Percentiles rank a stretch among this genome's conserved stretches.
phyloP scores from a whole-genome alignment of 129 eudicot species.

The Chrysanthemum lavandulifolium region DNA sequence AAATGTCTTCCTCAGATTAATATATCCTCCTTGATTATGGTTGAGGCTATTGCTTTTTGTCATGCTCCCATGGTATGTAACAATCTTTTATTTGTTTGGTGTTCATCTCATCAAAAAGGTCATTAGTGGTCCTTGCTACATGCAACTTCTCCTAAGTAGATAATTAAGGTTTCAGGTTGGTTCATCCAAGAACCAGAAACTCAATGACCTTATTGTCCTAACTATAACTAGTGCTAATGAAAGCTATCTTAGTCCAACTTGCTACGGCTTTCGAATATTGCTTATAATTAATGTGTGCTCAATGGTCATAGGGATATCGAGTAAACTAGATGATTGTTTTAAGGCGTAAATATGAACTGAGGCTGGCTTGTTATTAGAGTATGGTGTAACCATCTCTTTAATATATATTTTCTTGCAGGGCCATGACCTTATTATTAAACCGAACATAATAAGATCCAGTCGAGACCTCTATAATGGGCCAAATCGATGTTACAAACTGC shows the following conservation, averaged over 20 bases:
- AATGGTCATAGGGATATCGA: too few species aligned
- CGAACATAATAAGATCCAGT: conserved; percentile 26
- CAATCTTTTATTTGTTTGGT: background rate
- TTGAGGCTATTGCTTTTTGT: conserved; percentile 46
- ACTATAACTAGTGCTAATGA: too few species aligned
- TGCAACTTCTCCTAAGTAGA: too few species aligned
- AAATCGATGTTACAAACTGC: conserved; percentile 29
- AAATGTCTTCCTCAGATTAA: conserved; percentile 11
- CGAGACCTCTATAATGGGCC: conserved; percentile 28
- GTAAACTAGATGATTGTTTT: background rate
- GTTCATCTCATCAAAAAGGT: background rate
- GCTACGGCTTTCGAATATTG: too few species aligned
- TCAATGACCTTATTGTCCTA: too few species aligned
- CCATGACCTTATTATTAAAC: conserved; percentile 39
- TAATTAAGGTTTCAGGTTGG: background rate
- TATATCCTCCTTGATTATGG: conserved; percentile 28
- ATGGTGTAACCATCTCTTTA: background rate
- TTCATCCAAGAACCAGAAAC: too few species aligned
- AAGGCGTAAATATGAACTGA: background rate
- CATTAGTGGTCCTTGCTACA: too few species aligned
- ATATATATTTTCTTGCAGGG: conserved; percentile 47
- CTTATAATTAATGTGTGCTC: too few species aligned
- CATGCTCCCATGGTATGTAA: conserved; percentile 49
- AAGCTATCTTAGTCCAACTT: too few species aligned
- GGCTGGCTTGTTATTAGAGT: too few species aligned